Evolutionary conservation across 495 filamentous ascomycete genomes (phyloP), one percentile per base, ranked within the genome.

Genomic region (Pseudoneurospora amorphoporcata): DNA sequence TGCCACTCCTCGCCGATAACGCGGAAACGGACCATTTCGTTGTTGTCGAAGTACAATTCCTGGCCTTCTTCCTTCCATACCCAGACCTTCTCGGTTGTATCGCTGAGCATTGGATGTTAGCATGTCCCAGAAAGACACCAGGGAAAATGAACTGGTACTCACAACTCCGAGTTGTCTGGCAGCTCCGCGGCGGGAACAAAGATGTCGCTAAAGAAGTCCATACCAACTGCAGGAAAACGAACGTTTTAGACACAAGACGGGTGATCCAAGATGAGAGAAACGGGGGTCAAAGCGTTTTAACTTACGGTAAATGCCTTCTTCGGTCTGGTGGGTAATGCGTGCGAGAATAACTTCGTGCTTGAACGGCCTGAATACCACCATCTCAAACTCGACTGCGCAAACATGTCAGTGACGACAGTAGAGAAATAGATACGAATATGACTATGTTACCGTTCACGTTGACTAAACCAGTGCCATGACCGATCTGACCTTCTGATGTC

Each of bases 341-440:
- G 92, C 95, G 9, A 91, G 83, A 73, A 98, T 83, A 68, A 96
- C 92, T 79, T 99, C 96, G 29, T 91, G 90, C 79, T 96, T 93
- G 83, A 97, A 98, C 0, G 95, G 95, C 38, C 95, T 88, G 80
- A 98, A 98, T 9, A 98, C 92, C n/a, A 97, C 85, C 76, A 98
- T 82, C 32, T 92, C 90, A 81, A 97, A 99, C 79, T 95, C 92
- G 37, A 97, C 95, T 97, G 72, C 68, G 16, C 8, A 16, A 37
- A 29, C 39, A 69, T 37, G 68, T 76, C 39, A 77, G 71, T 17
- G 37, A 73, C 29, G n/a, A 69, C 23, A 29, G 3, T 35, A 8
- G 16, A 61, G 19, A 40, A 45, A n/a, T 16, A 69, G 74, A 72
- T 61, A 65, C 14, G 42, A 45, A 35, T 16, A 72, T 19, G 16